These are phyloP conservation scores for Marchantia paleacea DNA, from an alignment of 225 moss, liverwort and hornwort species.

Conservation along the genomic window DNA sequence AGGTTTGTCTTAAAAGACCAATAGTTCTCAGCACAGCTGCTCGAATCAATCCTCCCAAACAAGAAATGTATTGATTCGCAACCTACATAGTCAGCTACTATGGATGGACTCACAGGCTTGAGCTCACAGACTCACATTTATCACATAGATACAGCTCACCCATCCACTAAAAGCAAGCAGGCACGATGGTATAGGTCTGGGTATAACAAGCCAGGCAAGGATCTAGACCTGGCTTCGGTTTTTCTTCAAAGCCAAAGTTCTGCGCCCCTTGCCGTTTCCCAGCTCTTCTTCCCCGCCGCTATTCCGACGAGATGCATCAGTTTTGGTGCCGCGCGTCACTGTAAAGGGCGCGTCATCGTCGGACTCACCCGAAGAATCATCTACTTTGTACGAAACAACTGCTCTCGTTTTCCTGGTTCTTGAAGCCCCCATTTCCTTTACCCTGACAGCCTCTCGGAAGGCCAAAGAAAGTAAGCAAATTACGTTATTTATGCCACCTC, in stretches of 20 bases:
- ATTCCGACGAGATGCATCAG: neutral
- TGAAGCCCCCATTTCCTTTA: neutral
- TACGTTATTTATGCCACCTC: neutral
- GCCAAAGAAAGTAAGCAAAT: neutral
- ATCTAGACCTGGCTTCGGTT: constrained; percentile 2
- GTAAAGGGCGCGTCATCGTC: constrained; percentile 4
- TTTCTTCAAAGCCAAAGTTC: constrained; percentile 20
- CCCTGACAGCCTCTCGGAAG: neutral
- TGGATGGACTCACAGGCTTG: too few relatives aligned
- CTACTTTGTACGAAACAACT: constrained; percentile 18
- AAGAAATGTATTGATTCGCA: too few relatives aligned
- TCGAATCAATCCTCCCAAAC: too few relatives aligned
- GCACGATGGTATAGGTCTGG: neutral
- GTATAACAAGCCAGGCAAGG: neutral
- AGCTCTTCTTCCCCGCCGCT: neutral
- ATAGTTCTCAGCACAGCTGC: too few relatives aligned
- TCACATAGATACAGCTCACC: neutral
- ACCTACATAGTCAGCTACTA: too few relatives aligned
- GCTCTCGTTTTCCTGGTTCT: constrained; percentile 18
- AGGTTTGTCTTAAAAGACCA: too few relatives aligned
- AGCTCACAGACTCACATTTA: too few relatives aligned
- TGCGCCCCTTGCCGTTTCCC: constrained; percentile 12
- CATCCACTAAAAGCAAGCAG: neutral
- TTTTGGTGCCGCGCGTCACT: neutral
- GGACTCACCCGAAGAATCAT: constrained; percentile 14